Base-by-base conservation (phyloP, 768 basidiomycete genomes). In the Phallus indusiatus region DNA sequence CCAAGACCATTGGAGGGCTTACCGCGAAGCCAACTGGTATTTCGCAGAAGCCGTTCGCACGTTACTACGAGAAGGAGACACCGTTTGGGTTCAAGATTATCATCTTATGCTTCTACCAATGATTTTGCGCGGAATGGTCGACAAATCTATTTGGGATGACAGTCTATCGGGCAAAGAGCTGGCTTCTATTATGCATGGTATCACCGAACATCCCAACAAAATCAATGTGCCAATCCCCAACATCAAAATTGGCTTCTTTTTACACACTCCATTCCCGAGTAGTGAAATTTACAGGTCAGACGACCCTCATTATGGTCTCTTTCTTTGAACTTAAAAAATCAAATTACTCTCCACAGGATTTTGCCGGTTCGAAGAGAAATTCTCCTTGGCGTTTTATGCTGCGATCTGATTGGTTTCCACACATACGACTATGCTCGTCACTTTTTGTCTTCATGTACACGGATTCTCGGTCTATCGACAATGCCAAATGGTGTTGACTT, bases 361-460 rank as follows among this genome's bases (percentile, higher is more conserved):
- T 78, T 99, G 16, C 96, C 96, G 2, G 96, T 99, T 36, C 88
- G 96, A 53, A 84, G 94, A 59, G 96, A 99, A 73, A 98, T 99
- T 62, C 77, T 99, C n/a, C 84, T 97, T 36, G 96, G 96, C 33
- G 81, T 97, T 48, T 79, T 98, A 14, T 92, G 94, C 71, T 97
- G 91, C 67, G 95, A 99, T 69, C 80, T 99, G 62, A 93, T 99
- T 67, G 96, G 96, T 14, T 99, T 98, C 83, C 96, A 99, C 77
- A 99, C 96, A 9, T 99, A 95, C 73, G 96, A 99, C 73, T 99
- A 99, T 68, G 96, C 96, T 1, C 94, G 96, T 47, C 96, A 99
- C 72, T 99, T 99, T 83, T 80, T 99, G 53, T 98, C 95, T 8
- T 95, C 93, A 47, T 97, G 94, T 72, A 97, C 96, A 1, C 88